Conservation (phyloP, 2,329 filamentous ascomycete species). For the Geosmithia morbida region DNA sequence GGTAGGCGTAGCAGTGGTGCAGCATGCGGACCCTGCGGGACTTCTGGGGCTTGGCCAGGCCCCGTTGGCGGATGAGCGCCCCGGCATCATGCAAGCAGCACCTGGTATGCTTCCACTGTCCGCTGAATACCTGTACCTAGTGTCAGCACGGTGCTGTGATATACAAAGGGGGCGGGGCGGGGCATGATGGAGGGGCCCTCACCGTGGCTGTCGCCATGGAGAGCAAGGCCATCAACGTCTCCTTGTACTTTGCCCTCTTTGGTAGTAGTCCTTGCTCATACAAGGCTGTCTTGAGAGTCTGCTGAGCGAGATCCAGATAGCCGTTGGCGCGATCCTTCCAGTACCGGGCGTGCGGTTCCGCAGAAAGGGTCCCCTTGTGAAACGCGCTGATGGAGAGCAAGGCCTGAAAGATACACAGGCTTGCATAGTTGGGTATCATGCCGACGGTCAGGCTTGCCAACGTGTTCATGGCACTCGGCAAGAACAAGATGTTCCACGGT, state of each 20-base stretch:
- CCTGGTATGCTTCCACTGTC: constrained; percentile 12
- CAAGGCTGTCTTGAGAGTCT: constrained; percentile 11
- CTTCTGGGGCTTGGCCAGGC: constrained; percentile 16
- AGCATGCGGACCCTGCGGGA: constrained; percentile 24
- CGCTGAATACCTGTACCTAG: neutral
- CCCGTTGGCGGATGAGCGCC: constrained; percentile 20
- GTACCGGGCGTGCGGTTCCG: constrained; percentile 14
- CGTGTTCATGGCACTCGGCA: constrained; percentile 18
- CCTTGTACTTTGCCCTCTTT: constrained; percentile 24
- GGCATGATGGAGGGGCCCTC: constrained; percentile 6
- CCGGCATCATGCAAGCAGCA: constrained; percentile 23
- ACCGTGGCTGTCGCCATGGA: constrained; percentile 21
- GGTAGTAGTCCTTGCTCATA: constrained; percentile 14
- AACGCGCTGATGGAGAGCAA: constrained; percentile 21
- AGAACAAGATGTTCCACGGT: constrained; percentile 23
- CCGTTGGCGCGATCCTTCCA: constrained; percentile 9
- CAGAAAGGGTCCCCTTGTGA: constrained; percentile 9
- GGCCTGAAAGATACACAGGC: constrained; percentile 19
- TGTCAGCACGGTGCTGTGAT: neutral
- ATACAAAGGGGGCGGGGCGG: too few species aligned
- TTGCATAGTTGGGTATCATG: constrained; percentile 16
- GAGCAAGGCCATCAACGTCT: constrained; percentile 22
- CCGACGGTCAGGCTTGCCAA: constrained; percentile 20
- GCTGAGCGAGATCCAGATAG: constrained; percentile 4
- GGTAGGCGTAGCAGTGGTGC: constrained; percentile 25